A percentile compares a stretch with the other conserved stretches of the same genome.
Evolutionary conservation across 441 rosid species (phyloP).

Genomic region (Adansonia rubrostipa): DNA sequence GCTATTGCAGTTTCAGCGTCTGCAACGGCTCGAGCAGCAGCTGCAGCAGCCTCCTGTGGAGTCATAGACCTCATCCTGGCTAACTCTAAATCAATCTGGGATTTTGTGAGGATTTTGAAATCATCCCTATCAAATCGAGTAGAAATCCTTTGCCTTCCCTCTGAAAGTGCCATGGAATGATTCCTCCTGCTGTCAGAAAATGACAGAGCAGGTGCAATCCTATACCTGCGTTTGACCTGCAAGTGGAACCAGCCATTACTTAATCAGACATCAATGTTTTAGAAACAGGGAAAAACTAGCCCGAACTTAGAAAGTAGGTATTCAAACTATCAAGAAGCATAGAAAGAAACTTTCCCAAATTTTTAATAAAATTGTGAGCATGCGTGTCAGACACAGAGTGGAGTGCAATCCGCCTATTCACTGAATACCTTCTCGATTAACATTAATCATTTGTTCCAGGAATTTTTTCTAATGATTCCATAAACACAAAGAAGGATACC

Average conservation of each 20-base stretch:
- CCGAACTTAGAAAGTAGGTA: background rate
- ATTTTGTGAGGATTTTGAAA: slow-evolving; percentile 47
- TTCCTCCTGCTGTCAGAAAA: slow-evolving; percentile 55
- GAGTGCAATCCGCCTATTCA: background rate
- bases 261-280: slow-evolving; percentile 4
- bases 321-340: slow-evolving; percentile 8
- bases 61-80: slow-evolving; percentile 81
- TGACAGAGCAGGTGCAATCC: slow-evolving; percentile 57
- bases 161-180: slow-evolving; percentile 33
- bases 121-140: slow-evolving; percentile 60
- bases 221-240: slow-evolving; percentile 88
- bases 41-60: slow-evolving; percentile 80
- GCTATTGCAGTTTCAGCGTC: slow-evolving; percentile 92
- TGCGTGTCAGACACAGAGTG: background rate
- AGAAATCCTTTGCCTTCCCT: slow-evolving; percentile 52
- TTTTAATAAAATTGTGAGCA: background rate
- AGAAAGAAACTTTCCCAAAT: background rate
- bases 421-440: background rate
- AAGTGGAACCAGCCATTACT: slow-evolving; percentile 1
- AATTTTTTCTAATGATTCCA: background rate
- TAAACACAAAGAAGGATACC: background rate
- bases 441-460: background rate
- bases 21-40: slow-evolving; percentile 88
- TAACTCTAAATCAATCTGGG: slow-evolving; percentile 76
- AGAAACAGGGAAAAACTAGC: background rate